phyloP scores from a whole-genome alignment of 108 stramenopile species.

The Pseudonitzschia multistriata region DNA sequence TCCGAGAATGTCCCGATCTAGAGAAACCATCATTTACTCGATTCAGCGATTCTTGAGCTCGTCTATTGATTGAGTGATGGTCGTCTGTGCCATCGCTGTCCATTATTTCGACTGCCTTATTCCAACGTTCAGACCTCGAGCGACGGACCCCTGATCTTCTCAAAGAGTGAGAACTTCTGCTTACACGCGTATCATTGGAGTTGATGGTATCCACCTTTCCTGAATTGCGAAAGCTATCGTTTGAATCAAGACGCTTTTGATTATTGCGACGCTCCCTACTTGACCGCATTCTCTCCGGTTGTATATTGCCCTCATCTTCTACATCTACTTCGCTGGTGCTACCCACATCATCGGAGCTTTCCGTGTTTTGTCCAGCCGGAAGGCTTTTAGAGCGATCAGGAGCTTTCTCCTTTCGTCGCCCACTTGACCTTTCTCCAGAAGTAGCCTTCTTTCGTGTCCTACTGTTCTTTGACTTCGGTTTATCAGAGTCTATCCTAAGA shows the following conservation, averaged over 20 bases:
- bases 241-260: not conserved
- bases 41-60: conserved; percentile 4
- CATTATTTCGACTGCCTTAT: conserved; percentile 7
- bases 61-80: not conserved
- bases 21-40: conserved; percentile 21
- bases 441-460: conserved; percentile 5
- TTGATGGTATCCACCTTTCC: not conserved
- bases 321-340: not conserved
- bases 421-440: conserved; percentile 12
- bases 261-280: not conserved
- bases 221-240: not conserved
- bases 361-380: not conserved
- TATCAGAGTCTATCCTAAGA: conserved; percentile 24
- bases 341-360: not conserved
- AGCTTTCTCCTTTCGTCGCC: conserved; percentile 15
- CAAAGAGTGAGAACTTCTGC: conserved; percentile 4
- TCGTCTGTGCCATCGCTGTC: conserved; percentile 15
- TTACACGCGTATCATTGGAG: not conserved
- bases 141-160: conserved; percentile 14
- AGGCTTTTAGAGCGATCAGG: conserved; percentile 7
- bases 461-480: conserved; percentile 2
- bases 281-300: conserved; percentile 2
- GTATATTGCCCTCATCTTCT: conserved; percentile 15
- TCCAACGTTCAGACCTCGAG: conserved; percentile 20
- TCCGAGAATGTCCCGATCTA: conserved; percentile 15